phyloP scores from a whole-genome alignment of 257 asterid genomes.

The Eucommia ulmoides region DNA sequence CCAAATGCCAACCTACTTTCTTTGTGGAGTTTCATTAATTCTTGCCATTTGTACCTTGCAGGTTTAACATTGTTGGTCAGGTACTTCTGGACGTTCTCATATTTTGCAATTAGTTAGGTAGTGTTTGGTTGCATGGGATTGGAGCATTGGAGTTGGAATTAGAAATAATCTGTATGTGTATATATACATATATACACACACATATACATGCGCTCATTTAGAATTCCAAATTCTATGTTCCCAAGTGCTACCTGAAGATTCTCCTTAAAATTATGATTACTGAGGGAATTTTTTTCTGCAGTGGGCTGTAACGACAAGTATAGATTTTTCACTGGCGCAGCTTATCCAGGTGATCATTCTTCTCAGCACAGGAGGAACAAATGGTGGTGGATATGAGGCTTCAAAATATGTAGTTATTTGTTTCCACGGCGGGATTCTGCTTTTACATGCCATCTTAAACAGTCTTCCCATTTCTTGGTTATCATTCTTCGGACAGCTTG shows the following conservation, averaged over 20 bases:
- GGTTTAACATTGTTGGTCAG: constrained; percentile 99
- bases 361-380: constrained; percentile 77
- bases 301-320: constrained; percentile 97
- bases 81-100: constrained; percentile 25
- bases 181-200: too few relatives aligned
- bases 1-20: too few relatives aligned
- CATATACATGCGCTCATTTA: too few relatives aligned
- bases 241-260: too few relatives aligned
- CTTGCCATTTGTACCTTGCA: constrained; percentile 33
- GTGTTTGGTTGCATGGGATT: too few relatives aligned
- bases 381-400: constrained; percentile 80
- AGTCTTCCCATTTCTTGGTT: constrained; percentile 78
- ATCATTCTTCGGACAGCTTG: constrained; percentile 73
- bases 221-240: too few relatives aligned
- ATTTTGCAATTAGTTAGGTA: too few relatives aligned
- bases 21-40: too few relatives aligned
- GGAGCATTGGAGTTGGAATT: too few relatives aligned
- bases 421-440: constrained; percentile 62
- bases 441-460: constrained; percentile 63
- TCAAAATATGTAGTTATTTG: constrained; percentile 76
- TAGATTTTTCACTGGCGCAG: constrained; percentile 87
- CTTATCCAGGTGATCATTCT: constrained; percentile 86
- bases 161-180: too few relatives aligned
- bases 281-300: constrained; percentile 27
- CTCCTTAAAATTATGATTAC: too few relatives aligned